Conservation (phyloP, 2,329 filamentous ascomycete species). For the Rutstroemia sp. region DNA sequence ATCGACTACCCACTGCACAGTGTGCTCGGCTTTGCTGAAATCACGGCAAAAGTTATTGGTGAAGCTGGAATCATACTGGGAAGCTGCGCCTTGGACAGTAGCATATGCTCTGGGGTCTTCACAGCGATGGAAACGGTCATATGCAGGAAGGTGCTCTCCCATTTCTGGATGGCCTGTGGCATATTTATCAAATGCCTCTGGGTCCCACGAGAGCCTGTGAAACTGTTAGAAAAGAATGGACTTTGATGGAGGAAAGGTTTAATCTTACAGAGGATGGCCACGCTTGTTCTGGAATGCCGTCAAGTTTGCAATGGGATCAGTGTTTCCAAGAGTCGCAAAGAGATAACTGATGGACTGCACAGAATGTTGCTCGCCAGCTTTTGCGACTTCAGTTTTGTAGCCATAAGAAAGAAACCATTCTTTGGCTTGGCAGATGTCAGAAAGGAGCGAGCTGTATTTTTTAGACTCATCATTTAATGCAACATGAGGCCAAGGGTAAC, state of each 20-base stretch:
- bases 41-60: neutral
- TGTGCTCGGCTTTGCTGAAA: neutral
- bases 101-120: neutral
- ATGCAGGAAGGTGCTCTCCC: neutral
- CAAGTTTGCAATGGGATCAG: neutral
- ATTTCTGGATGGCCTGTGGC: neutral
- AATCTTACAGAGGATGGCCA: neutral
- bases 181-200: neutral
- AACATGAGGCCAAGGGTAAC: neutral
- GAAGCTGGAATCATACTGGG: neutral
- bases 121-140: neutral
- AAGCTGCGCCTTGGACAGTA: neutral
- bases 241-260: neutral
- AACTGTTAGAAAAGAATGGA: neutral
- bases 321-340: neutral
- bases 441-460: neutral
- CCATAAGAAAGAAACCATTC: neutral
- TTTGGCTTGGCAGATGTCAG: neutral
- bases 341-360: neutral
- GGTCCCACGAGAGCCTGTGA: neutral
- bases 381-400: neutral
- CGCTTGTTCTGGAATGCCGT: neutral
- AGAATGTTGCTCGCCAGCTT: neutral
- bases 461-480: neutral
- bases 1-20: neutral